Conservation (phyloP, 2,329 filamentous ascomycete genomes). For the Hypoxylon sp. region DNA sequence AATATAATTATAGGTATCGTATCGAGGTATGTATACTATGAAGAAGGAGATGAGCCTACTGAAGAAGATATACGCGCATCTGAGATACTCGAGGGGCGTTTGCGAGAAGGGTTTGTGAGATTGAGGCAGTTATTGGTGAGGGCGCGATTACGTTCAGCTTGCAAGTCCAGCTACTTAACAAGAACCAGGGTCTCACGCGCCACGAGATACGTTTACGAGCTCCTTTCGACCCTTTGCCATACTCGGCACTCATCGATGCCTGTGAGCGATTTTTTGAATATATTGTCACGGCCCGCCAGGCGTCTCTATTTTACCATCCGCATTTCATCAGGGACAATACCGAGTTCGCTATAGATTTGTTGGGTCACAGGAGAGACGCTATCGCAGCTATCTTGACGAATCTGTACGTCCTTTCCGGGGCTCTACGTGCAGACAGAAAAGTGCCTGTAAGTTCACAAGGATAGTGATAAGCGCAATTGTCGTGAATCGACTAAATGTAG, state of each 20-base stretch:
- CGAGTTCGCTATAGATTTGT: constrained; percentile 63
- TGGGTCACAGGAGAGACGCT: constrained; percentile 68
- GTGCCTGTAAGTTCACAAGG: constrained; percentile 60
- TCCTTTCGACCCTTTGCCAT: constrained; percentile 70
- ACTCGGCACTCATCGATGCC: constrained; percentile 68
- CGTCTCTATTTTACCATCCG: constrained; percentile 70
- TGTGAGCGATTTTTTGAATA: constrained; percentile 73
- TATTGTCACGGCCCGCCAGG: constrained; percentile 70
- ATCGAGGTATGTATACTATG: constrained; percentile 72
- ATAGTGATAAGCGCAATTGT: constrained; percentile 14
- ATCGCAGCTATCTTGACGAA: constrained; percentile 71
- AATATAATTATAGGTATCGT: constrained; percentile 59
- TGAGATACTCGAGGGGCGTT: constrained; percentile 70
- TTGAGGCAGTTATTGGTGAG: constrained; percentile 68
- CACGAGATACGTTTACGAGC: constrained; percentile 72
- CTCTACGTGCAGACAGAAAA: constrained; percentile 64
- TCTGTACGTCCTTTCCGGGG: constrained; percentile 70
- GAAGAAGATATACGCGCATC: constrained; percentile 66
- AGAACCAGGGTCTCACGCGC: constrained; percentile 63
- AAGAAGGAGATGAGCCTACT: constrained; percentile 66
- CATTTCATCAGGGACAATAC: constrained; percentile 66
- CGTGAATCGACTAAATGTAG: background rate
- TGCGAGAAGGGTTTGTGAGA: constrained; percentile 72
- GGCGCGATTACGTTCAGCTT: background rate
- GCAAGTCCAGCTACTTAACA: constrained; percentile 22